phyloP scores from a whole-genome alignment of 495 filamentous ascomycete species.

The Bombardia bombarda region DNA sequence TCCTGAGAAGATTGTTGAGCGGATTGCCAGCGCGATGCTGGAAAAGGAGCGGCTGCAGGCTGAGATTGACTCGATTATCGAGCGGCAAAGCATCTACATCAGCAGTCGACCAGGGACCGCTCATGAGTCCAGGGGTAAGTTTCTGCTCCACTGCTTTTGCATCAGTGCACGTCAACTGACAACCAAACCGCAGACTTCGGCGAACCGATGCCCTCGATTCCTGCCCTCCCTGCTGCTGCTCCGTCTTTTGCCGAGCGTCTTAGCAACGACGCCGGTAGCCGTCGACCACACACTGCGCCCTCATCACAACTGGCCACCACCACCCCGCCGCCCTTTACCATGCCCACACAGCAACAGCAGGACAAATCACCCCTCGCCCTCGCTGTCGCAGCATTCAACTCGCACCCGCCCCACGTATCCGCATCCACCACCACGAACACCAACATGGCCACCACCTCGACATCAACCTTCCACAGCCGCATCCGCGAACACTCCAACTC shows the following conservation, averaged over 20 bases:
- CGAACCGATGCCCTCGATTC: constrained; percentile 40
- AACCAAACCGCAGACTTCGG: constrained; percentile 20
- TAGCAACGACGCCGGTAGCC: constrained; percentile 30
- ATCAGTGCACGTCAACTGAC: too few species aligned
- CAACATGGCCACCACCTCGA: constrained; percentile 12
- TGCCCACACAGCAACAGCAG: neutral
- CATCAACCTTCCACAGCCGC: too few species aligned
- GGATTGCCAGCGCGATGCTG: constrained; percentile 44
- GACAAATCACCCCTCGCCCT: constrained; percentile 13
- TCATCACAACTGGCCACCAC: constrained; percentile 6
- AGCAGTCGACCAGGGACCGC: constrained; percentile 41
- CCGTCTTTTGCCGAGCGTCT: constrained; percentile 42
- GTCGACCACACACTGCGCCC: constrained; percentile 9
- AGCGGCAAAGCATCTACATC: constrained; percentile 44
- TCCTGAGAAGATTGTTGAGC: constrained; percentile 35
- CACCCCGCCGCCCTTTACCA: neutral
- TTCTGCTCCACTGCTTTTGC: neutral
- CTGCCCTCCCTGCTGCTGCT: constrained; percentile 35
- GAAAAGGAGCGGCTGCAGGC: constrained; percentile 44
- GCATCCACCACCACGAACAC: neutral
- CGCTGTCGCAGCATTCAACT: constrained; percentile 10
- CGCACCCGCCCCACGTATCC: constrained; percentile 7
- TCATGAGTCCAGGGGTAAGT: constrained; percentile 17
- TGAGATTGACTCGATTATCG: constrained; percentile 44
- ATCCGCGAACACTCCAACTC: too few species aligned